Evolutionary conservation across 805 yeast species (phyloP), one percentile per base, ranked within the genome.

Genomic region (Candida anglica): DNA sequence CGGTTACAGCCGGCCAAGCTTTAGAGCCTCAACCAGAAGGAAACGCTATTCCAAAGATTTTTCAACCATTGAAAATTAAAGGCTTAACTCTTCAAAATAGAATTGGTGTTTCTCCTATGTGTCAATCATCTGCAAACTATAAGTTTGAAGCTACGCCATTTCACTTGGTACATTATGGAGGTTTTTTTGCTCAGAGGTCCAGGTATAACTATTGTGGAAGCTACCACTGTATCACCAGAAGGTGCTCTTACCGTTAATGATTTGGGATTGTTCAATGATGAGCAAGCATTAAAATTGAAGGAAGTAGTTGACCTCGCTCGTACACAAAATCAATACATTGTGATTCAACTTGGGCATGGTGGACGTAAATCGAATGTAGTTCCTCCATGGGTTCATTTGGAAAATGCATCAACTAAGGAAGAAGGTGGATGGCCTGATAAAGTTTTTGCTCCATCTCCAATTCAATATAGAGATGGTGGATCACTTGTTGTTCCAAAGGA

Each of bases 61-160:
- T 75, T 48, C 48, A 54, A 23, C 77, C 78, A 1, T 43, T 74
- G 29, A 58, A 51, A 13, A 59, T 74, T 35, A 57, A 64, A 17
- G 55, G 51, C n/a, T 29, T 67, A 32, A 50, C 55, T 2, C 48
- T 77, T 15, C 66, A 61, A 10, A 78, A 78, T 49, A 58, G 83
- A 39, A 48, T 75, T 19, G 77, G 77, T 32, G 75, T 76, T 15
- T 65, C 80, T 1, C 79, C 79, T 29, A 72, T 75, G 78, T 71
- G 79, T 47, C 69, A 60, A 31, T 75, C 74, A 48, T 66, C 78
- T 5, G 65, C 72, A 3, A 42, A 49, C 3, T 42, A 43, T 16
- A 53, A 72, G 30, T 68, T 69, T 2, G 48, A 52, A 11, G 60
- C 66, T 0, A 75, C 71, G 0, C 67, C 59, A 13, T 75, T 63